Evolutionary conservation across 2,329 filamentous ascomycete genomes (phyloP).

Genomic region (Colletotrichum chlorophyti): DNA sequence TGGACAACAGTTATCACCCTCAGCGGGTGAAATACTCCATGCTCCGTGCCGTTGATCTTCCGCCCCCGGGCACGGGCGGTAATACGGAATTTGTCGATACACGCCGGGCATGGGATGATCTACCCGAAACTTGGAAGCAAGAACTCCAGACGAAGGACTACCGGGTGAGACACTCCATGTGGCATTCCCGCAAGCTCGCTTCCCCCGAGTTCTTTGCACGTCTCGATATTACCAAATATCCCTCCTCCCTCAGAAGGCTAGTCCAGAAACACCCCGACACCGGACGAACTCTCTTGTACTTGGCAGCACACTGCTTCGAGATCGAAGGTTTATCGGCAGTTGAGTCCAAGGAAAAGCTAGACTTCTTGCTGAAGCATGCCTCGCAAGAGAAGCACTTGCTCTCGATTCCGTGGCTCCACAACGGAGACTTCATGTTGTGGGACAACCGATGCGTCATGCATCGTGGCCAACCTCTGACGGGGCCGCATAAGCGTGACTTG

Average conservation of each 20-base stretch:
- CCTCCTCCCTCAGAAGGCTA: constrained; percentile 53
- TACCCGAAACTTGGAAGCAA: constrained; percentile 42
- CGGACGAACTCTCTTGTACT: constrained; percentile 59
- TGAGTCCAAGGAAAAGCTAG: constrained; percentile 44
- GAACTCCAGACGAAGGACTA: constrained; percentile 47
- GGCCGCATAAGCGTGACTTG: constrained; percentile 57
- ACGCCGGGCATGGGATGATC: constrained; percentile 54
- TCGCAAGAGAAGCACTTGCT: constrained; percentile 53
- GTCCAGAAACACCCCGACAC: constrained; percentile 58
- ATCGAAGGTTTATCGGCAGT: constrained; percentile 48
- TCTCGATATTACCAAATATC: constrained; percentile 45
- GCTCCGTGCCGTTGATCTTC: constrained; percentile 55
- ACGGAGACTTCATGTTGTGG: constrained; percentile 62
- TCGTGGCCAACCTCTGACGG: constrained; percentile 47
- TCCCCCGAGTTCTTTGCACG: constrained; percentile 54
- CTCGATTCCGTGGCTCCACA: constrained; percentile 53
- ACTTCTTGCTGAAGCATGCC: constrained; percentile 50
- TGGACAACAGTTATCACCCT: constrained; percentile 61
- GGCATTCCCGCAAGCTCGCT: constrained; percentile 58
- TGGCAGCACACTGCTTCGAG: constrained; percentile 59
- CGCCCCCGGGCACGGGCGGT: constrained; percentile 53
- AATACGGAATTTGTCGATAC: constrained; percentile 61
- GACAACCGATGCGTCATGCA: constrained; percentile 66
- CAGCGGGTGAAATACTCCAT: constrained; percentile 58
- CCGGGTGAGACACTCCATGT: constrained; percentile 56